phyloP scores from a whole-genome alignment of 2,329 filamentous ascomycete genomes.

The Alternaria infectoria region DNA sequence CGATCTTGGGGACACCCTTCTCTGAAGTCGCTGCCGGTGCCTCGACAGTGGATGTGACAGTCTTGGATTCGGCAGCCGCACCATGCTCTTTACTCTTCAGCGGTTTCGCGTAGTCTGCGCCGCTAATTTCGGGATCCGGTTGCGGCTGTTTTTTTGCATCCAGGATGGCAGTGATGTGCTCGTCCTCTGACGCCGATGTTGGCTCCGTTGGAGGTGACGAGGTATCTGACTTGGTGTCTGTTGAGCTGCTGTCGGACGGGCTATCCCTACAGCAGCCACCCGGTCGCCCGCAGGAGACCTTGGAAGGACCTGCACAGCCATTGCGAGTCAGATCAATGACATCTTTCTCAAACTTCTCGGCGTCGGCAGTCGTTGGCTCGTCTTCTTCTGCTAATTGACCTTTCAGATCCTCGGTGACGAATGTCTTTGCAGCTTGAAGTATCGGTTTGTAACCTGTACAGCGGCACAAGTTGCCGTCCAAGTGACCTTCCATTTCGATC shows the following conservation, averaged over 20 bases:
- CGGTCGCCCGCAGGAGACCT: conserved; percentile 44
- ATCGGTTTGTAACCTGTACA: conserved; percentile 95
- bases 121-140: conserved; percentile 33
- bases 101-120: conserved; percentile 42
- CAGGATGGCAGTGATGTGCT: conserved; percentile 33
- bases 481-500: conserved; percentile 57
- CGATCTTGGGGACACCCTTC: conserved; percentile 63
- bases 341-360: conserved; percentile 35
- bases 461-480: conserved; percentile 92
- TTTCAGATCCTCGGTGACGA: conserved; percentile 63
- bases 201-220: conserved; percentile 42
- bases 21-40: conserved; percentile 61
- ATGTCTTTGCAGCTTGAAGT: conserved; percentile 88
- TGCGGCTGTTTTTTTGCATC: conserved; percentile 27
- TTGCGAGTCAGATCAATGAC: conserved; percentile 29
- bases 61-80: conserved; percentile 59
- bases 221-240: conserved; percentile 31
- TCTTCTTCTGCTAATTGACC: conserved; percentile 56
- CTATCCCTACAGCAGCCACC: conserved; percentile 48
- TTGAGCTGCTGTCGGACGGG: conserved; percentile 37
- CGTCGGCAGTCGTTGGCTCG: conserved; percentile 57
- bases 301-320: conserved; percentile 32
- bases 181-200: conserved; percentile 33
- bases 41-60: conserved; percentile 33
- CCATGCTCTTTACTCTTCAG: conserved; percentile 44